phyloP scores from a whole-genome alignment of 2,329 filamentous ascomycete genomes.

The Arthrobotrys conoides region DNA sequence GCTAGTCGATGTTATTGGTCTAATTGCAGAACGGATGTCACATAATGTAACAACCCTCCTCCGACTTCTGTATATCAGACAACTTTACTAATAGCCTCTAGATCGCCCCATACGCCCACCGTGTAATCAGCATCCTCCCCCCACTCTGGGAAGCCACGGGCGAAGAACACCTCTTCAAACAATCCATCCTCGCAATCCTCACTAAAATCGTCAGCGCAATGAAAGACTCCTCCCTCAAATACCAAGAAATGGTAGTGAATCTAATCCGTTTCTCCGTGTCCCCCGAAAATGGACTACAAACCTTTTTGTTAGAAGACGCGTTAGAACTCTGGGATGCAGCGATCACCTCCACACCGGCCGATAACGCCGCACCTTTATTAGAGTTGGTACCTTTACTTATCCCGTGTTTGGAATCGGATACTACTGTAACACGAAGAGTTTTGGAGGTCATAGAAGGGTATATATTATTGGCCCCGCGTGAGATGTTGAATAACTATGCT shows the following conservation, averaged over 20 bases:
- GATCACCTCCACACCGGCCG: slow-evolving; percentile 75
- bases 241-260: slow-evolving; percentile 84
- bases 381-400: slow-evolving; percentile 76
- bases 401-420: slow-evolving; percentile 77
- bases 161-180: slow-evolving; percentile 92
- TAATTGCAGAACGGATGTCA: slow-evolving; percentile 85
- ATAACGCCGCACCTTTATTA: slow-evolving; percentile 75
- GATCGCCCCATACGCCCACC: slow-evolving; percentile 77
- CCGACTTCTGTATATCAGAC: background rate
- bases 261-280: slow-evolving; percentile 85
- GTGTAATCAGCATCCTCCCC: slow-evolving; percentile 84
- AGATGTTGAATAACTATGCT: slow-evolving; percentile 73
- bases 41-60: slow-evolving; percentile 71
- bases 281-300: slow-evolving; percentile 78
- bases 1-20: slow-evolving; percentile 86
- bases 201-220: slow-evolving; percentile 88
- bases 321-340: slow-evolving; percentile 89
- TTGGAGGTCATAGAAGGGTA: slow-evolving; percentile 79
- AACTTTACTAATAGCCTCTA: background rate
- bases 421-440: slow-evolving; percentile 75
- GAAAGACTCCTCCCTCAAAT: slow-evolving; percentile 81
- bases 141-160: slow-evolving; percentile 86
- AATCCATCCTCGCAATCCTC: slow-evolving; percentile 88
- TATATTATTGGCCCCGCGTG: slow-evolving; percentile 77
- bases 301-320: slow-evolving; percentile 91